Base-by-base conservation (phyloP, 352 stramenopile species). In the Phytophthora foliorum region DNA sequence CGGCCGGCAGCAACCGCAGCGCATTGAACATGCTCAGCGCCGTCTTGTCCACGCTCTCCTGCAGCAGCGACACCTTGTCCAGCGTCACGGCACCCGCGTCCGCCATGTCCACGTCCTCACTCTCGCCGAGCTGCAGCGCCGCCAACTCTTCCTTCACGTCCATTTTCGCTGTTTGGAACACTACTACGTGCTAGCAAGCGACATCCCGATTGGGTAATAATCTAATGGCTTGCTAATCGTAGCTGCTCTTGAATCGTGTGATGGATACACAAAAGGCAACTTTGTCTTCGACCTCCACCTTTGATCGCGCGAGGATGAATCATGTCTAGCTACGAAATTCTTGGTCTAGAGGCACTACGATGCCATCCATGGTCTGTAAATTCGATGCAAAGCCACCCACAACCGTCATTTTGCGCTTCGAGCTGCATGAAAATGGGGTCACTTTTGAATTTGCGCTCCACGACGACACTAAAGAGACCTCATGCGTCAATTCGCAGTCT, bases 1-100 rank as follows among this genome's bases (percentile, higher is more conserved):
- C 61, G n/a, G 82, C 72, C 13, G 88, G 88, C 31, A 96, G 67
- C 38, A 96, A 61, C 4, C 88, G 86, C 68, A 96, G 73, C 21
- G 88, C 88, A 66, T 96, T 94, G 74, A 96, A 96, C 88, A 96
- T 96, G 46, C 85, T 91, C 29, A 96, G 75, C 72, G 88, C 79
- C 87, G 91, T 93, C 61, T 91, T 87, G 65, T 96, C 88, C 46
- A 96, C 82, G 70, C 88, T 94, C 51, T 92, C 83, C 76, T 96
- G 88, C 54, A 96, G 79, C 64, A 90, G 57, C 63, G 88, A 88
- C 22, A 96, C 88, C 57, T 94, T 96, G 64, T 96, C 88, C 31
- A 91, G 51, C 56, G 71, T 60, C 4, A 84, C 34, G 29, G 59
- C 62, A 9, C 41, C 77, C 17, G 66, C 32, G 24, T 84, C 69